These are phyloP conservation scores for Metschnikowia peoriensis DNA, from an alignment of 805 yeast species.

Conservation along the genomic window DNA sequence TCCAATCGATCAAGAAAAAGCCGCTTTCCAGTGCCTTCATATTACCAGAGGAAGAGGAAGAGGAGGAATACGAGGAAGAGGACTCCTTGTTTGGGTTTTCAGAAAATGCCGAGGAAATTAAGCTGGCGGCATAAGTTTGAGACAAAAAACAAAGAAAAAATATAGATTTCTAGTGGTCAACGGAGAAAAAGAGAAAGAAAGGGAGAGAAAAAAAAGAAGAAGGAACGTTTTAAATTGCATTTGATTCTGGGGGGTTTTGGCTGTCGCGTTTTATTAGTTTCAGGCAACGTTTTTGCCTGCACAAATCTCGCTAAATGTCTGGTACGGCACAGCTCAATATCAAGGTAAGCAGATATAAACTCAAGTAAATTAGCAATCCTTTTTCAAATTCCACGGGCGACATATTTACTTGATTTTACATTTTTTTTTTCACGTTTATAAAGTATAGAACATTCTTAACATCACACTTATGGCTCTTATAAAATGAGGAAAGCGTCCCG, in stretches of 20 bases:
- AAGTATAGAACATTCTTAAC: too few species aligned
- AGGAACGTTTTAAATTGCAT: neutral
- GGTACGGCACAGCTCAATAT: neutral
- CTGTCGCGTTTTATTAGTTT: neutral
- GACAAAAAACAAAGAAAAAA: neutral
- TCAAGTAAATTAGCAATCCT: too few species aligned
- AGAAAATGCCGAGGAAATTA: constrained; percentile 2
- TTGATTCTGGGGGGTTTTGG: neutral
- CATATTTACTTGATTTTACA: too few species aligned
- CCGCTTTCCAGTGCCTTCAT: constrained; percentile 31
- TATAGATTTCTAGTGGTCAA: too few species aligned
- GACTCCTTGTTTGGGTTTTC: neutral
- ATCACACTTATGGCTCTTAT: neutral
- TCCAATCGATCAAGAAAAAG: constrained; percentile 66
- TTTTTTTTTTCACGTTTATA: too few species aligned
- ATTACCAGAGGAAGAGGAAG: constrained; percentile 6
- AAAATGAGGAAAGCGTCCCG: constrained; percentile 1
- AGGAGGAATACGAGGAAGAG: constrained; percentile 5
- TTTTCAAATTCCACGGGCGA: too few species aligned
- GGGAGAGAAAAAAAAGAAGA: too few species aligned
- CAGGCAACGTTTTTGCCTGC: constrained; percentile 3
- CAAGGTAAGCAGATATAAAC: too few species aligned
- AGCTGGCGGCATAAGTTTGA: constrained; percentile 4
- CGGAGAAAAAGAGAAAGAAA: too few species aligned
- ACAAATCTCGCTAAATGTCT: neutral